Evolutionary conservation across 2,329 filamentous ascomycete genomes (phyloP), one percentile per base, ranked within the genome.

Genomic region (Penicillium digitatum): DNA sequence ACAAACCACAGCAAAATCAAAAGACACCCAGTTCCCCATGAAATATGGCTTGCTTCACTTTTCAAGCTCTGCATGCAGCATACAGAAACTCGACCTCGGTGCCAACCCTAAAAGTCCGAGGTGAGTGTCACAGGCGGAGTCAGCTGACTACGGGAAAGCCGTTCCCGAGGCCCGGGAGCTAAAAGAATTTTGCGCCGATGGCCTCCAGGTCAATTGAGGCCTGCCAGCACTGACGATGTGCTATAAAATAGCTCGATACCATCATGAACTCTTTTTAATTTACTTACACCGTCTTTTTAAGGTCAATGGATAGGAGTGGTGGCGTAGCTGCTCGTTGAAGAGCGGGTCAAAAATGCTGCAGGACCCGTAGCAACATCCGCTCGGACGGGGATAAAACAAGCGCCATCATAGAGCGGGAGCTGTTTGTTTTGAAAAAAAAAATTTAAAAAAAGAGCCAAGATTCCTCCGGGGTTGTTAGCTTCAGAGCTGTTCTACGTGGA

Each of bases 151-250:
- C 61, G 59, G 62, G 51, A 60, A 44, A 38, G 54, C 54, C 52
- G 51, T 64, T 57, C 59, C 62, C 60, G 61, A 62, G 52, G 56
- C 48, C 55, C 52, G 54, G 59, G 56, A 59, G 58, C 61, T 64
- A 62, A 59, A 62, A 59, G 54, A 61, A 49, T 58, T 63, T 60
- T 64, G 31, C 59, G 46, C 47, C 39, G 55, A 54, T 56, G 53
- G 38, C 16, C 24, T 59, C 35, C 24, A 55, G 55, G 45, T 49
- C 50, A 32, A 40, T 39, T 32, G 32, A 20, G 45, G 43, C 3
- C 42, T 26, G 5, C 18, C 48, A 55, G 44, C 48, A 43, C 31
- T 14, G 14, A 9, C 8, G 18, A 26, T 14, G 8, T 24, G 38
- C n/a, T 12, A 22, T n/a, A 48, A 26, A 49, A 12, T 48, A 50